Evolutionary conservation across 202 grass and related monocot species (phyloP), one percentile per base, ranked within the genome.

Genomic region (Panicum hallii): DNA sequence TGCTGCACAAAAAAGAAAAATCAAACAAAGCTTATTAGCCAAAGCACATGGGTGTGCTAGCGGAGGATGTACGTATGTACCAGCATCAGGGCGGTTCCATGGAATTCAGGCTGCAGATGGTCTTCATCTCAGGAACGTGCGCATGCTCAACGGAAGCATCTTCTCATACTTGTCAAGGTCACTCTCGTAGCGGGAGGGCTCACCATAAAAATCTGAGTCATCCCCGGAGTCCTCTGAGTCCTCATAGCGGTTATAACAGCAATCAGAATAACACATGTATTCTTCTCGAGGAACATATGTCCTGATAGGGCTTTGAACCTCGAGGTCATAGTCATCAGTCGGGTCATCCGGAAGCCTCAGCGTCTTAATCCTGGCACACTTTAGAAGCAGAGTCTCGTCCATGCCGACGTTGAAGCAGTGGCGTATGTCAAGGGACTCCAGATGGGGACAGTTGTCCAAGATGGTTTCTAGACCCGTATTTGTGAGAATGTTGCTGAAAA

Each of bases 81-180:
- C 36, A 38, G 36, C 36, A 38, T 38, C 36, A 4, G 36, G 5
- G 36, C 36, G 3, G 2, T 38, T 38, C 2, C 36, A 38, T 38
- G 36, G 36, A 48, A 48, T 48, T 48, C 46, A 48, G 46, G 11
- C 46, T 48, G 46, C 46, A 13, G 46, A 48, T 48, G 46, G 11
- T 11, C 42, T 7, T 45, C 28, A 71, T 71, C 48, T 71, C 44
- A 71, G 44, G 68, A 71, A 71, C 5, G 44, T 71, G 44, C 68
- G 68, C 68, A 49, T 71, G 22, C 12, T 48, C 11, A 30, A 16
- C 4, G 44, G 68, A 26, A 71, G 68, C 68, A 49, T 28, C 22
- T 23, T 71, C 6, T 71, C 68, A 71, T 70, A 70, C 43, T 46
- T 70, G 67, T 47, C 67, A 47, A 70, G 67, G 67, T 70, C 67